Evolutionary conservation across 371 early-diverging fungal species (phyloP).

Genomic region (Parasitella parasitica): DNA sequence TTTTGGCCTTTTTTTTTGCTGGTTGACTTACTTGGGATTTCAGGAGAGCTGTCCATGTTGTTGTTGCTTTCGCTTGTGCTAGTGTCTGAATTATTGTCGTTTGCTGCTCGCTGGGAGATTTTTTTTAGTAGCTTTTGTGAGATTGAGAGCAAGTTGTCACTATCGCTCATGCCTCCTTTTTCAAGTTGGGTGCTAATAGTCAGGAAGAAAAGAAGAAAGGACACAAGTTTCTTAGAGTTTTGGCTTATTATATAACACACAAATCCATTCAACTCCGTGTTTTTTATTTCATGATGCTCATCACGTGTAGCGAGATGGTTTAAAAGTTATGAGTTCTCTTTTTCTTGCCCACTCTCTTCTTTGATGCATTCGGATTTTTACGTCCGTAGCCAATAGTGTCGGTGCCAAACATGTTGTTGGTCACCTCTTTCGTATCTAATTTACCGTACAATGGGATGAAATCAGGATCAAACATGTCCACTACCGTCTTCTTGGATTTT

Average conservation of each 20-base stretch:
- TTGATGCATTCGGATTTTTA: constrained; percentile 82
- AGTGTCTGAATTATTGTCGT: constrained; percentile 10
- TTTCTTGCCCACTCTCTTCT: constrained; percentile 55
- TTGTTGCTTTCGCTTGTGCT: not conserved
- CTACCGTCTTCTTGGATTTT: constrained; percentile 53
- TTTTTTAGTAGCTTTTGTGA: constrained; percentile 32
- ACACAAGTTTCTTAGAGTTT: not conserved
- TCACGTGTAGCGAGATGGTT: not conserved
- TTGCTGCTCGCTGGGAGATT: constrained; percentile 21
- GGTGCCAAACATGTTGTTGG: constrained; percentile 65
- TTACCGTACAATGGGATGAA: constrained; percentile 68
- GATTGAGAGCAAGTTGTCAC: constrained; percentile 27
- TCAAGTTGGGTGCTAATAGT: too few species aligned
- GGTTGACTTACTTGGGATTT: constrained; percentile 11
- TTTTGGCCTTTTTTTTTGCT: not conserved
- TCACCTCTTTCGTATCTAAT: constrained; percentile 38
- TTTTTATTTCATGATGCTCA: not conserved
- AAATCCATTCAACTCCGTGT: not conserved
- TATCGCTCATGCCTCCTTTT: constrained; percentile 18
- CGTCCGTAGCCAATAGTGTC: constrained; percentile 84
- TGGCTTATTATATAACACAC: not conserved
- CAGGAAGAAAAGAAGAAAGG: not conserved
- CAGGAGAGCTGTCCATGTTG: constrained; percentile 21
- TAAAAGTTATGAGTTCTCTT: constrained; percentile 34
- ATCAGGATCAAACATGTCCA: constrained; percentile 78